Base-by-base conservation (phyloP, 2,329 filamentous ascomycete genomes). In the Claviceps sp. region DNA sequence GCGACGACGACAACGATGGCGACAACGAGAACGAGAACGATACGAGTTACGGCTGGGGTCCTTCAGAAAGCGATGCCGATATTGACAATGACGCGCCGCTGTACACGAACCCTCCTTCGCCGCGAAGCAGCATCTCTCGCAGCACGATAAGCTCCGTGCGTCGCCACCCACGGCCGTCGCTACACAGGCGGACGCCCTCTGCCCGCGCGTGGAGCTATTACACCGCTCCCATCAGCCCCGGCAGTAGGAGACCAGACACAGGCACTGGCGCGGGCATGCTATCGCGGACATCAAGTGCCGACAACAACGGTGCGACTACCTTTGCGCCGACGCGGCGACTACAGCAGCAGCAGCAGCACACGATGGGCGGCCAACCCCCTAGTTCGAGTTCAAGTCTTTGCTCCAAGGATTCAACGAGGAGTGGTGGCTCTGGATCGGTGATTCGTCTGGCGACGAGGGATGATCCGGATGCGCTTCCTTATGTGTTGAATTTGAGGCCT, bases 161-260 rank as follows among this genome's bases (percentile, higher is more conserved):
- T 7, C 57, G 65, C 22, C 41, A 24, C 4, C 43, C 24, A 16
- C 43, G 5, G 24, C 43, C 14, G 41, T 44, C 22, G 22, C 55
- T 34, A 10, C 30, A 61, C 1, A 62, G 59, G 50, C 69, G 71
- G 30, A 68, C 68, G 40, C 68, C 71, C 16, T 76, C 73, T 6
- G 66, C 67, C 6, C 67, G 66, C 26, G 72, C 70, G 7, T 69
- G 72, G 67, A 67, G 65, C 44, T 79, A 73, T 56, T 67, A 70
- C 50, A 78, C 76, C 6, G 76, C 76, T 16, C 76, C 76, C 0
- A 77, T 74, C n/a, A 78, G 76, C 26, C 70, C 75, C 6, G 69
- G 68, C 45, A 76, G 73, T 53, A 69, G 65, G 11, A 63, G 59
- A 16, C 64, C 66, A 2, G 24, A 8, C 5, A 45, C 14, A n/a